A percentile compares a stretch with the other conserved stretches of the same genome.
phyloP scores from a whole-genome alignment of 108 stramenopile genomes.

The Poteriospumella lacustris region DNA sequence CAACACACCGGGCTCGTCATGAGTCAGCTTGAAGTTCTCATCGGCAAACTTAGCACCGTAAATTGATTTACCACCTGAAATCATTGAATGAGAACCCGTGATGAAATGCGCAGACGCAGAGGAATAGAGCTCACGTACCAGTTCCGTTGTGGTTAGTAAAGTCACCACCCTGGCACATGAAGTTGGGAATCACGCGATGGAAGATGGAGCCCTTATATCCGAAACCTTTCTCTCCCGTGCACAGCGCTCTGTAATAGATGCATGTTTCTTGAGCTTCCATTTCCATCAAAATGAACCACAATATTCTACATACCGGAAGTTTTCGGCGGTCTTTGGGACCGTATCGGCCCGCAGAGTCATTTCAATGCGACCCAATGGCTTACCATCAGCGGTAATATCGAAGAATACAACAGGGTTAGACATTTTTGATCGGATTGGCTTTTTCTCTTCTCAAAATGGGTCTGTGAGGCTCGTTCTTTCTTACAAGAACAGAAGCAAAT shows the following conservation, averaged over 20 bases:
- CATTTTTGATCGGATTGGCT: too few relatives aligned
- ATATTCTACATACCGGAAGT: too few relatives aligned
- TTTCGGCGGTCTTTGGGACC: conserved; percentile 59
- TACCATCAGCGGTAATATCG: conserved; percentile 50
- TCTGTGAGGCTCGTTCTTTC: too few relatives aligned
- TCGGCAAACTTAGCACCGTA: conserved; percentile 62
- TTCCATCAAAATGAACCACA: too few relatives aligned
- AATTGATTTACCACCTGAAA: conserved; percentile 38
- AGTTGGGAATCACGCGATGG: conserved; percentile 90
- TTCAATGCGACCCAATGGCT: conserved; percentile 43
- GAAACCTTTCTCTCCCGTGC: too few relatives aligned
- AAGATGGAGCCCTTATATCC: conserved; percentile 83
- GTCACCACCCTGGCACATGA: conserved; percentile 89
- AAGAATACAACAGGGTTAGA: conserved; percentile 55
- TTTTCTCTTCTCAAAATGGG: too few relatives aligned
- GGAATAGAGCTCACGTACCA: conserved; percentile 37
- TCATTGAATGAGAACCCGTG: neutral
- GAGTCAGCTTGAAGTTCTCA: conserved; percentile 63
- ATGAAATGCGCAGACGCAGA: conserved; percentile 60
- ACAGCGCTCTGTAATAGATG: too few relatives aligned
- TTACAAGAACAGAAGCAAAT: too few relatives aligned
- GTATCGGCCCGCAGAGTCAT: conserved; percentile 49
- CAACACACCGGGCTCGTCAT: conserved; percentile 56
- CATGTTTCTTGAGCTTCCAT: too few relatives aligned
- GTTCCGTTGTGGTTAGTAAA: conserved; percentile 82